Evolutionary conservation across 805 yeast species (phyloP), one percentile per base, ranked within the genome.

Genomic region (Hanseniaspora vineae): DNA sequence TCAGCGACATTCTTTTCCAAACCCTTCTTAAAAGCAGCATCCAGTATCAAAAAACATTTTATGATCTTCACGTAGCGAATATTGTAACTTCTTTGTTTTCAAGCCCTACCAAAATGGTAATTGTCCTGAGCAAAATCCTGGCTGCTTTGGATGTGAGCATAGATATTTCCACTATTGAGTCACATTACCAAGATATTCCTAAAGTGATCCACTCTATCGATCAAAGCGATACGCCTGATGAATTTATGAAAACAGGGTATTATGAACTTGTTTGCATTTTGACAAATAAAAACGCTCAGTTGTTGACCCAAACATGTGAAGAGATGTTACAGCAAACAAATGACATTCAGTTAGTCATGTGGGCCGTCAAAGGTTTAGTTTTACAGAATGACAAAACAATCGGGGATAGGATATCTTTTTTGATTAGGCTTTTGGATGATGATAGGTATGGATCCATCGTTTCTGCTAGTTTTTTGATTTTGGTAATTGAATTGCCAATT

Each of bases 281-380:
- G 5, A 66, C 73, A 20, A 85, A 85, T 63, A 78, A 78, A 55
- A 77, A 79, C 77, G 52, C 67, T 12, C 42, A 49, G 4, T 15
- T 35, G 23, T 35, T 42, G 11, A 49, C 54, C 15, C 39, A 45
- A 3, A 50, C 61, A 3, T 33, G 59, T 3, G 51, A 55, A 20
- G 54, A 66, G 12, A 60, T 84, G 39, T 48, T 37, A 19, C 42
- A 15, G 42, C 31, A 42, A 14, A n/a, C 5, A 40, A 32, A 42
- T 15, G 95, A 86, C 58, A 58, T 72, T 0, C 60, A 71, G 11
- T 33, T 45, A 14, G 32, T 48, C 15, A 66, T 81, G 2, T 88
- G 96, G 96, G 62, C 80, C 6, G 66, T 79, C 18, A 88, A 86
- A 60, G 89, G 84, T 0, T 67, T 84, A 45, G 57, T 84, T 0